Conservation (phyloP, 768 basidiomycete genomes). For the Russula griseocarnosa region DNA sequence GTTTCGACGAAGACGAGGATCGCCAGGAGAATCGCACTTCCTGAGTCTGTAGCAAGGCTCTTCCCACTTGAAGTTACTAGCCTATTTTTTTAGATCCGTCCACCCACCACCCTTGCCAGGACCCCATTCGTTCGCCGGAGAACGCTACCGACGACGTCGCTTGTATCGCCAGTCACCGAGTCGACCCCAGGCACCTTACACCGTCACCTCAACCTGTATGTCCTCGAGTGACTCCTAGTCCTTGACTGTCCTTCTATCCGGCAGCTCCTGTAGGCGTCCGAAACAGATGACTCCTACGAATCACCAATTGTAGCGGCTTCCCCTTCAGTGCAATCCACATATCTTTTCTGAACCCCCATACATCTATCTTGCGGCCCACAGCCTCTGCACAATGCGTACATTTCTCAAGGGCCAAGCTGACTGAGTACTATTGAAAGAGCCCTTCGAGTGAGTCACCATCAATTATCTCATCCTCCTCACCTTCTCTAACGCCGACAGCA, state of each 20-base stretch:
- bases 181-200: constrained; percentile 23
- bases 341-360: constrained; percentile 56
- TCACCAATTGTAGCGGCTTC: constrained; percentile 73
- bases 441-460: constrained; percentile 31
- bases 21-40: background rate
- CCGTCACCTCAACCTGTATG: constrained; percentile 6
- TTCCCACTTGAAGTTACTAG: background rate
- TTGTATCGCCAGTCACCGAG: constrained; percentile 20
- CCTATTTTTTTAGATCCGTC: constrained; percentile 1
- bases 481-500: constrained; percentile 39
- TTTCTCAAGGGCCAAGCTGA: constrained; percentile 29
- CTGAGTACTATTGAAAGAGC: constrained; percentile 29
- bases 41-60: constrained; percentile 8
- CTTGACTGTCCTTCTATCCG: constrained; percentile 42
- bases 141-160: constrained; percentile 31
- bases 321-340: constrained; percentile 49
- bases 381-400: constrained; percentile 34
- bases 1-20: no score
- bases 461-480: constrained; percentile 34
- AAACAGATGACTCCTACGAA: constrained; percentile 68
- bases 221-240: constrained; percentile 34
- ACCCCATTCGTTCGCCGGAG: constrained; percentile 30
- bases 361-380: constrained; percentile 60
- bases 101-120: constrained; percentile 29
- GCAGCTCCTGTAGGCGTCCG: constrained; percentile 53